Base-by-base conservation (phyloP, 2,329 filamentous ascomycete genomes). In the Blastomyces percursus region DNA sequence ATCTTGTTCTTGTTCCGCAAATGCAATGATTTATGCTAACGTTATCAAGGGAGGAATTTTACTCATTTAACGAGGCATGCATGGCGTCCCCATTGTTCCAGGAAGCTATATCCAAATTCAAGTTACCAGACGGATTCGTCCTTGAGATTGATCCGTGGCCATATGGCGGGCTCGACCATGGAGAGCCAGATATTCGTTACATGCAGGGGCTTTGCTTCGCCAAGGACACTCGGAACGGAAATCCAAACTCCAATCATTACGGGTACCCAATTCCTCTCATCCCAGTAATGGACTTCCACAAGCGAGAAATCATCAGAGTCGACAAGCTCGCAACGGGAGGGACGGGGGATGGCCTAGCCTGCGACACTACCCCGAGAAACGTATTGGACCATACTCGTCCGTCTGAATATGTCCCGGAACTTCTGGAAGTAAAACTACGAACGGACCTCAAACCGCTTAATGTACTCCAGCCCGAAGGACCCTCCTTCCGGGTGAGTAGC, bases 381-480 rank as follows among this genome's bases (percentile, higher is more conserved):
- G 71, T 78, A 24, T 81, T 85, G 59, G 75, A 76, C 16, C 82
- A 84, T 67, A 84, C 81, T 70, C 74, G 75, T 42, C 70, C 74
- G 5, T 77, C 78, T 0, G 82, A 85, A 65, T 85, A 84, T 66
- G 69, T 78, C 1, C 77, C 77, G 0, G 76, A 79, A 69, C 74
- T 86, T 2, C 74, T 85, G 11, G 74, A 78, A 16, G 67, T 70
- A 1, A 77, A 80, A 0, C 66, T 85, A 3, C 67, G 82, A 8
- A 71, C 76, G n/a, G 81, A 81, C 60, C 67, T 84, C 46, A 89
- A 88, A 72, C 86, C 87, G 16, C 81, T 91, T 68, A 82, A 88
- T 67, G 84, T 91, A 55, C 79, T 82, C 1, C 88, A 91, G 65
- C 84, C 84, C 1, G 82, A 88, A 51, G 86, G 86, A 0, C 80